A percentile compares a stretch with the other conserved stretches of the same genome.
phyloP scores from a whole-genome alignment of 441 rosid species.

The Brassica balearica region DNA sequence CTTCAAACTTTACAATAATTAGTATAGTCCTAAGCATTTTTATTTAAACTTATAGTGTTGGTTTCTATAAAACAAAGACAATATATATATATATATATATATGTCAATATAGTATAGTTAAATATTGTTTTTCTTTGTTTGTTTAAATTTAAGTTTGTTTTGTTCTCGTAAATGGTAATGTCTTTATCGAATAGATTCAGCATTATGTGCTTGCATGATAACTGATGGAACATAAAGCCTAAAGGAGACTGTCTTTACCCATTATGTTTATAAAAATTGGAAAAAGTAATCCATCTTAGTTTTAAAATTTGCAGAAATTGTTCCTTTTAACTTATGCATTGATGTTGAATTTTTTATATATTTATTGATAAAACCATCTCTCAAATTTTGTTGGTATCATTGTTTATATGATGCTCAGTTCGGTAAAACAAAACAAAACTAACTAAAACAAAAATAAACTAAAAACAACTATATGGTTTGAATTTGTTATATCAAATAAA shows the following conservation, averaged over 20 bases:
- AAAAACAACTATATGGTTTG: neutral
- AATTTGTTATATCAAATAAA: neutral
- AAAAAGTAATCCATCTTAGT: constrained; percentile 3
- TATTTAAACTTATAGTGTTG: neutral
- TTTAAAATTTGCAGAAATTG: constrained; percentile 7
- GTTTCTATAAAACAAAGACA: constrained; percentile 6
- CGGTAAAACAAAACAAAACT: neutral
- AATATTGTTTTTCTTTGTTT: constrained; percentile 10
- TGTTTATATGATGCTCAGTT: neutral
- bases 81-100: too few relatives aligned
- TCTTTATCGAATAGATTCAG: constrained; percentile 32
- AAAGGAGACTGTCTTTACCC: constrained; percentile 23
- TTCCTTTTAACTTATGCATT: neutral
- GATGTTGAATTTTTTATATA: neutral
- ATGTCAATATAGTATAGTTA: neutral
- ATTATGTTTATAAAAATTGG: neutral
- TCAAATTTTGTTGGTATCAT: neutral
- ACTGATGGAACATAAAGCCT: constrained; percentile 30
- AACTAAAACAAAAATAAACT: neutral
- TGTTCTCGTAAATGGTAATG: constrained; percentile 24
- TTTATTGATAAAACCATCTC: neutral
- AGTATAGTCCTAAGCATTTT: neutral
- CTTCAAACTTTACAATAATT: neutral
- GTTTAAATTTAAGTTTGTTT: constrained; percentile 21
- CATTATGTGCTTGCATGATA: constrained; percentile 35